Conservation (phyloP, 2,329 filamentous ascomycete species). For the Cladosporium sp. region DNA sequence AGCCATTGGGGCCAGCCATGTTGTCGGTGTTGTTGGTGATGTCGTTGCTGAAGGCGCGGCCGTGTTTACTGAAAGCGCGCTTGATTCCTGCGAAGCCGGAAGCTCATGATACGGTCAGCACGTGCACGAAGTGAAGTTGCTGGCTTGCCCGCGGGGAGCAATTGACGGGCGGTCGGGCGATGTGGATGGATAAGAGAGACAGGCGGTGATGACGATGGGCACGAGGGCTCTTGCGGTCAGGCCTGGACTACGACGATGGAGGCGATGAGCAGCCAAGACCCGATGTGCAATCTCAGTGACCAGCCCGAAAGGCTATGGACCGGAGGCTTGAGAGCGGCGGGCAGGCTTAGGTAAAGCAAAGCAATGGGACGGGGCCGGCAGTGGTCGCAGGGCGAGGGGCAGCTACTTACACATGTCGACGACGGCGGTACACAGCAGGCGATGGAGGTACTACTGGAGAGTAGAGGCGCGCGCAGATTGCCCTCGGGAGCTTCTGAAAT, state of each 20-base stretch:
- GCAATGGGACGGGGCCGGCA: not conserved
- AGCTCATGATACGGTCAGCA: slow-evolving; percentile 11
- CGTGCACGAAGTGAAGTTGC: not conserved
- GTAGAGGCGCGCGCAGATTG: not conserved
- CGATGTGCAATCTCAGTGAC: not conserved
- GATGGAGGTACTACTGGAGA: not conserved
- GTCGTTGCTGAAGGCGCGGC: slow-evolving; percentile 21
- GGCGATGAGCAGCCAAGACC: slow-evolving; percentile 6
- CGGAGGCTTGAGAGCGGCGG: slow-evolving; percentile 8
- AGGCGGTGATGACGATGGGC: slow-evolving; percentile 5
- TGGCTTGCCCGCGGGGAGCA: not conserved
- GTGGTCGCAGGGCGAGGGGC: not conserved
- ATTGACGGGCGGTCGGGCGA: not conserved
- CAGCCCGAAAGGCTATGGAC: not conserved
- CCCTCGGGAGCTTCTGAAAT: not conserved
- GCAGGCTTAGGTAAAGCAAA: not conserved
- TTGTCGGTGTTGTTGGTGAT: slow-evolving; percentile 9
- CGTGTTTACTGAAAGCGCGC: slow-evolving; percentile 21
- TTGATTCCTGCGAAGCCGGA: slow-evolving; percentile 13
- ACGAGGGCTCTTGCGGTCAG: not conserved
- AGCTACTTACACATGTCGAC: slow-evolving; percentile 13
- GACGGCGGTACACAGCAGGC: not conserved
- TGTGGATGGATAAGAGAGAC: not conserved
- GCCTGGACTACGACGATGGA: not conserved
- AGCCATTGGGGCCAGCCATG: slow-evolving; percentile 6